Evolutionary conservation across 2,329 filamentous ascomycete genomes (phyloP).

Genomic region (Helotiales sp.): DNA sequence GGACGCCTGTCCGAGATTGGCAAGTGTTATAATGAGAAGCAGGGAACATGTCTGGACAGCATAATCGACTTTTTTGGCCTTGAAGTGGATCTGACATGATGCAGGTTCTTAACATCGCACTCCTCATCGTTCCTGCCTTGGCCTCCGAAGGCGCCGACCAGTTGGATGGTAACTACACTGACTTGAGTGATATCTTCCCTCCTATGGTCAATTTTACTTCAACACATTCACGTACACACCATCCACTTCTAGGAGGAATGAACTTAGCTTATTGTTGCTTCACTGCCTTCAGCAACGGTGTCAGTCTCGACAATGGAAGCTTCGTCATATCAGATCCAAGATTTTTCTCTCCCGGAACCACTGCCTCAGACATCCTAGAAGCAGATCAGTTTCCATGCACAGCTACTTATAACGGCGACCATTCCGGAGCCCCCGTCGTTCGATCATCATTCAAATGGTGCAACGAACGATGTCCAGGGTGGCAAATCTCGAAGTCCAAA

Average conservation of each 20-base stretch:
- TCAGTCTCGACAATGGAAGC: constrained; percentile 11
- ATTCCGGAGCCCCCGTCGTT: constrained; percentile 12
- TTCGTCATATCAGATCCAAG: constrained; percentile 5
- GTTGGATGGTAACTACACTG: neutral
- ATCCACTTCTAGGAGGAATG: constrained; percentile 4
- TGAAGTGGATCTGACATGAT: neutral
- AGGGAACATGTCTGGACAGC: neutral
- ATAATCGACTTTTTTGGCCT: neutral
- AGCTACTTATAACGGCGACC: constrained; percentile 16
- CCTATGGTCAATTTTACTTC: neutral
- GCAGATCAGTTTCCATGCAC: constrained; percentile 18
- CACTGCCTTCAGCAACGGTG: constrained; percentile 13
- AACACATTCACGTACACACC: neutral
- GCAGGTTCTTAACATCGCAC: neutral
- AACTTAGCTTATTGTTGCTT: constrained; percentile 24
- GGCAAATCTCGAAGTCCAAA: constrained; percentile 14
- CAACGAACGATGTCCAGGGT: constrained; percentile 22
- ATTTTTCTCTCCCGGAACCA: neutral
- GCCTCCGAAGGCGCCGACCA: neutral
- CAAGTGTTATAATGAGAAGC: neutral
- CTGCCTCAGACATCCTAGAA: neutral
- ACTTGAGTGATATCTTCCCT: constrained; percentile 4
- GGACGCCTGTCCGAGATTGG: neutral
- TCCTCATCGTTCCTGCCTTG: neutral
- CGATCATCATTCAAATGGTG: constrained; percentile 21